Percentiles rank a stretch among this genome's conserved stretches.
These are phyloP conservation scores for Alternaria consortialis DNA, from an alignment of 2,329 filamentous ascomycete species.

Conservation along the genomic window DNA sequence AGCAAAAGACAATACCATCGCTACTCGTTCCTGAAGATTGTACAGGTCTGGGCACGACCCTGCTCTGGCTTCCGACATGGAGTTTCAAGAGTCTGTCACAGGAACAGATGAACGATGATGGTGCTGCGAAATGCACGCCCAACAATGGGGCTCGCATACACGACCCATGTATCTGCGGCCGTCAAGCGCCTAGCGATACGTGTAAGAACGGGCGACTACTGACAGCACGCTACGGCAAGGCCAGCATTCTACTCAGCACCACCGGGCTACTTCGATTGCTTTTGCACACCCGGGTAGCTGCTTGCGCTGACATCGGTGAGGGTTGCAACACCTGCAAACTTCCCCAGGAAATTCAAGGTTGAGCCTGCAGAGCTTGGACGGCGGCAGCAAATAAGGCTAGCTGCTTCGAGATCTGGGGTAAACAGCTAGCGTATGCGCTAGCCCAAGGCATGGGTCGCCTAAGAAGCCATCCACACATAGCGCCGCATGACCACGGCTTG, in stretches of 20 bases:
- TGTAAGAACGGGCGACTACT: slow-evolving; percentile 30
- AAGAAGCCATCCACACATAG: slow-evolving; percentile 16
- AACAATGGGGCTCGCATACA: slow-evolving; percentile 29
- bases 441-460: slow-evolving; percentile 20
- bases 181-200: slow-evolving; percentile 31
- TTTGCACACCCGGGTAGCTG: background rate
- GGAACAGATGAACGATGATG: slow-evolving; percentile 25
- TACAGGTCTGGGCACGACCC: slow-evolving; percentile 12
- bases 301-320: slow-evolving; percentile 14
- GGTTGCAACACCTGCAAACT: slow-evolving; percentile 9
- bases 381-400: slow-evolving; percentile 24
- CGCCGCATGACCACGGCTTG: slow-evolving; percentile 26
- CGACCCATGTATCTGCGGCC: slow-evolving; percentile 25
- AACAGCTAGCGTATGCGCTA: slow-evolving; percentile 23
- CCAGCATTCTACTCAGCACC: slow-evolving; percentile 10
- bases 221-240: slow-evolving; percentile 27
- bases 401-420: slow-evolving; percentile 21
- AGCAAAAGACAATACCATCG: slow-evolving; percentile 14
- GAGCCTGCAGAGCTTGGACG: slow-evolving; percentile 21
- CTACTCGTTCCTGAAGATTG: slow-evolving; percentile 26
- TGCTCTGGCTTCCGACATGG: slow-evolving; percentile 31
- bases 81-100: slow-evolving; percentile 35
- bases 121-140: slow-evolving; percentile 32
- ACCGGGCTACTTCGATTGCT: background rate
- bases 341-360: slow-evolving; percentile 20